Conservation (phyloP, 139 green algal genomes). For the Picochlorum sp. region DNA sequence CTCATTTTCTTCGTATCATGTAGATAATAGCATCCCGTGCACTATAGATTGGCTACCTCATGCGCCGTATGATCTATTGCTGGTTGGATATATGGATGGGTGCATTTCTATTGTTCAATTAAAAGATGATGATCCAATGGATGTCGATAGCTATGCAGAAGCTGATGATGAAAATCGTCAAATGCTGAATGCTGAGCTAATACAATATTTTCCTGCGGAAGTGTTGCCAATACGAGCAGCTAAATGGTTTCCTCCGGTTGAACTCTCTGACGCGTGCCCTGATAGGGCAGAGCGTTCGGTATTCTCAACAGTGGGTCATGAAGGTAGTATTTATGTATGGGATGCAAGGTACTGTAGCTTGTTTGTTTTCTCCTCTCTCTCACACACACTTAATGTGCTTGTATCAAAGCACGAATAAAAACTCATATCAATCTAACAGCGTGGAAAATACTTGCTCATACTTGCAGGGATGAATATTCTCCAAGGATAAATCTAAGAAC, state of each 20-base stretch:
- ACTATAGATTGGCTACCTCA: constrained; percentile 42
- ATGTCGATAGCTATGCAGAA: background rate
- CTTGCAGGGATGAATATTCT: constrained; percentile 12
- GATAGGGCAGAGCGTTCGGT: constrained; percentile 5
- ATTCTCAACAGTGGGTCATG: constrained; percentile 14
- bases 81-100: constrained; percentile 53
- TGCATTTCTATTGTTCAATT: constrained; percentile 22
- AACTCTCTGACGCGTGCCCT: background rate
- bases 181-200: background rate
- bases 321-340: constrained; percentile 14
- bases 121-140: background rate
- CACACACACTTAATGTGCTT: no score
- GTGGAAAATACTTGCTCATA: no score
- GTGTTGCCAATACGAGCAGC: constrained; percentile 8
- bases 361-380: no score
- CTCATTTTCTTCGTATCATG: background rate
- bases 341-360: no score
- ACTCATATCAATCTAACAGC: no score
- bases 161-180: background rate
- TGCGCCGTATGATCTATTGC: constrained; percentile 32
- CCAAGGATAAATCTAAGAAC: constrained; percentile 5
- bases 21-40: constrained; percentile 27
- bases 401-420: no score
- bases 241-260: constrained; percentile 9
- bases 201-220: constrained; percentile 12